A percentile compares a stretch with the other conserved stretches of the same genome.
Conservation (phyloP, 1,284 basidiomycete genomes). For the Cryptococcus deneoformans region DNA sequence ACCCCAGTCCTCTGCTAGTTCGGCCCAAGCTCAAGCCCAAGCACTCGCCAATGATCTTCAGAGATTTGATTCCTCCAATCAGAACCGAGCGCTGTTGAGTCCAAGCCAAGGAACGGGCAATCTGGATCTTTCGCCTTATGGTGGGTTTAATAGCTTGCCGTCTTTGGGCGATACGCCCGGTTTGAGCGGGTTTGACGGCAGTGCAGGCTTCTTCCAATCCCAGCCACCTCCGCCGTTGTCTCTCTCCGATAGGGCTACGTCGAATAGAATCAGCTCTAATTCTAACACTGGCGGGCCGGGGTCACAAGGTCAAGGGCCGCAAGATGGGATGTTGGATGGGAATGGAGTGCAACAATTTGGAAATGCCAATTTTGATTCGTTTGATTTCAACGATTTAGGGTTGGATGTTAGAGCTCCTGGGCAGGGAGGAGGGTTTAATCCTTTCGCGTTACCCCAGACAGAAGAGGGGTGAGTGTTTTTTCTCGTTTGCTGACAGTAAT, state of each 20-base stretch:
- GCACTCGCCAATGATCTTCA: neutral
- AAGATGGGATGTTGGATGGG: slow-evolving; percentile 2
- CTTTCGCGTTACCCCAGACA: slow-evolving; percentile 47
- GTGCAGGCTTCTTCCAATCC: slow-evolving; percentile 3
- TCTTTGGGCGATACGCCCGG: slow-evolving; percentile 4
- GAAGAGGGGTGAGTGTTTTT: slow-evolving; percentile 35
- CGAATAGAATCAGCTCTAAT: slow-evolving; percentile 3
- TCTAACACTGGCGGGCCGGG: neutral
- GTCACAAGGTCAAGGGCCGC: slow-evolving; percentile 1
- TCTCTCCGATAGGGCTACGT: slow-evolving; percentile 1
- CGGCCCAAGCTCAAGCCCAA: neutral
- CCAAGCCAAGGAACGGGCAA: neutral
- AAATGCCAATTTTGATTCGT: slow-evolving; percentile 30
- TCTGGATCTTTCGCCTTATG: slow-evolving; percentile 16
- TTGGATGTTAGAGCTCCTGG: slow-evolving; percentile 15
- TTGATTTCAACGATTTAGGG: slow-evolving; percentile 43
- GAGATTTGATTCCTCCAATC: neutral
- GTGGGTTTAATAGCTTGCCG: slow-evolving; percentile 7
- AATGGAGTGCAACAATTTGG: slow-evolving; percentile 13
- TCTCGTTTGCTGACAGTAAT: neutral
- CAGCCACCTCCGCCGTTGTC: slow-evolving; percentile 1
- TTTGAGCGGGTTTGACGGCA: slow-evolving; percentile 5
- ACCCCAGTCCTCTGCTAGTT: neutral
- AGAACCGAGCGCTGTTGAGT: neutral
- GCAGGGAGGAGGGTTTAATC: slow-evolving; percentile 39